Conservation (phyloP, 2,329 filamentous ascomycete species). For the Fusarium pininemorale region DNA sequence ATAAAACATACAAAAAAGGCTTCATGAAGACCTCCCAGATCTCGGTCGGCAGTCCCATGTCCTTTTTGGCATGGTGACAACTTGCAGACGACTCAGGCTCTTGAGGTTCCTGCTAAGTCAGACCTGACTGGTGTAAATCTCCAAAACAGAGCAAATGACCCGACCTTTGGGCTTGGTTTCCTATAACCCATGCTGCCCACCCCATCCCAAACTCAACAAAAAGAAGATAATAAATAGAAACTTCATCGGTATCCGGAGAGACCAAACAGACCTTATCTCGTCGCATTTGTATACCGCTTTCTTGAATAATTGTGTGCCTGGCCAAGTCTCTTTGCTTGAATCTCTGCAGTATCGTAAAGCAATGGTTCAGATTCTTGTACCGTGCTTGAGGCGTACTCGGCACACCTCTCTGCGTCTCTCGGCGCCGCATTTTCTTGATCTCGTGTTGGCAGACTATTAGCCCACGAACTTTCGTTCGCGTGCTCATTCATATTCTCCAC, state of each 20-base stretch:
- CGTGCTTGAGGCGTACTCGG: slow-evolving; percentile 1
- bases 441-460: slow-evolving; percentile 5
- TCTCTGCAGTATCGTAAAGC: slow-evolving; percentile 21
- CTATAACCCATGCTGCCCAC: slow-evolving; percentile 18
- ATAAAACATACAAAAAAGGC: slow-evolving; percentile 38
- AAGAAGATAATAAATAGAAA: slow-evolving; percentile 13
- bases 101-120: slow-evolving; percentile 3
- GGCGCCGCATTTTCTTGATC: slow-evolving; percentile 39
- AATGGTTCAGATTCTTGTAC: slow-evolving; percentile 29
- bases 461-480: slow-evolving; percentile 5
- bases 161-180: slow-evolving; percentile 4
- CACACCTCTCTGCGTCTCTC: slow-evolving; percentile 16
- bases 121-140: slow-evolving; percentile 15
- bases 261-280: slow-evolving; percentile 19
- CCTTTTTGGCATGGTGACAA: background rate
- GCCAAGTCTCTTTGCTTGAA: slow-evolving; percentile 6
- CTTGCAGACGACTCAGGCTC: background rate
- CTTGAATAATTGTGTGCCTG: background rate
- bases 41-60: slow-evolving; percentile 12
- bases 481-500: slow-evolving; percentile 9
- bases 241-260: slow-evolving; percentile 2
- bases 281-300: slow-evolving; percentile 26
- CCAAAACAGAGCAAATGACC: slow-evolving; percentile 25
- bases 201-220: slow-evolving; percentile 24
- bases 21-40: slow-evolving; percentile 14